These are phyloP conservation scores for Waltergamsia citrina DNA, from an alignment of 2,329 filamentous ascomycete species.

Conservation along the genomic window DNA sequence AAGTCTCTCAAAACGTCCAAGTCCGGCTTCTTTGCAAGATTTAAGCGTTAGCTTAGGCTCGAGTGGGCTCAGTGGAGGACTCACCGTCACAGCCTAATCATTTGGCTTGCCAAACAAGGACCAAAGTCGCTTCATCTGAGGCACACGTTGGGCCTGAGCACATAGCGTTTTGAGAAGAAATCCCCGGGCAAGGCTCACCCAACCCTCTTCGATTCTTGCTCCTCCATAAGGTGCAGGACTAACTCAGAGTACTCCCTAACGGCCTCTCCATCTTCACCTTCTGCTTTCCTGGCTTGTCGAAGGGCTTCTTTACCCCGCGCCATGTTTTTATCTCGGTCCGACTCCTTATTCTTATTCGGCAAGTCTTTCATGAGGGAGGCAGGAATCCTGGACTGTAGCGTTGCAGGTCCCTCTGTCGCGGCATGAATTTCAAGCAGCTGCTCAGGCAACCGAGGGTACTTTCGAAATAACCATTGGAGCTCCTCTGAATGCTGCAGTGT, in stretches of 20 bases:
- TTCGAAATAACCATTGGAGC: slow-evolving; percentile 39
- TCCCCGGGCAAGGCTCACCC: too few species aligned
- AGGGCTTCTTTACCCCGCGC: slow-evolving; percentile 45
- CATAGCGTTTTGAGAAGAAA: too few species aligned
- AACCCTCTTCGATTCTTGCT: slow-evolving; percentile 8
- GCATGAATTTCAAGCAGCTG: slow-evolving; percentile 39
- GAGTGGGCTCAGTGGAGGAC: not conserved
- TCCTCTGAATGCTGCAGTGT: slow-evolving; percentile 38
- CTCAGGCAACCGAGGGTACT: slow-evolving; percentile 38
- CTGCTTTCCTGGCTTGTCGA: slow-evolving; percentile 35
- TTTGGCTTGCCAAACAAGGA: not conserved
- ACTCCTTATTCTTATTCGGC: slow-evolving; percentile 25
- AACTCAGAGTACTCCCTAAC: slow-evolving; percentile 52
- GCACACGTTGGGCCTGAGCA: not conserved
- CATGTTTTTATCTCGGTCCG: slow-evolving; percentile 50
- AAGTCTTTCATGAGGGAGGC: slow-evolving; percentile 22
- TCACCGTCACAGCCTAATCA: not conserved
- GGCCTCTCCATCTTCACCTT: slow-evolving; percentile 47
- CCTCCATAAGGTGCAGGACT: slow-evolving; percentile 37
- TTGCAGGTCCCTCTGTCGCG: slow-evolving; percentile 32
- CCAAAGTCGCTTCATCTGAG: slow-evolving; percentile 5
- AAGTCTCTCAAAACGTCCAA: slow-evolving; percentile 22
- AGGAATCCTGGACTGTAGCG: slow-evolving; percentile 15
- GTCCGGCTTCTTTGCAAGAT: slow-evolving; percentile 30
- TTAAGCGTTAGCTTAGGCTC: slow-evolving; percentile 24